A percentile compares a stretch with the other conserved stretches of the same genome.
phyloP scores from a whole-genome alignment of 805 yeast genomes.

The Metschnikowia kunwiensis region DNA sequence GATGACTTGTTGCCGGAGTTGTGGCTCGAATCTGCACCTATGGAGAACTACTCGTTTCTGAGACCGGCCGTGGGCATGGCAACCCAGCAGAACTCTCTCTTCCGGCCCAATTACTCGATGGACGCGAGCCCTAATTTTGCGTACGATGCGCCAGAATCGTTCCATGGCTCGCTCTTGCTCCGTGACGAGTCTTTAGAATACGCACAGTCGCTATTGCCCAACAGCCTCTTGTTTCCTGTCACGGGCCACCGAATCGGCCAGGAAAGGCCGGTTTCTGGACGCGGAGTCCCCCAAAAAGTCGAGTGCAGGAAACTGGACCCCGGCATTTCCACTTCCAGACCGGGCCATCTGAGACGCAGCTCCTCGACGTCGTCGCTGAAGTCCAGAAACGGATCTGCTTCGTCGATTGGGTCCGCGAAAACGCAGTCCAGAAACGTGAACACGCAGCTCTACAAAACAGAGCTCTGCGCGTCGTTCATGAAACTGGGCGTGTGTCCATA shows the following conservation, averaged over 20 bases:
- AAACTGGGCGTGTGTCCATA: constrained; percentile 74
- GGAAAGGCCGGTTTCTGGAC: no score
- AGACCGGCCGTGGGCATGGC: neutral
- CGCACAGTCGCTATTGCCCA: constrained; percentile 24
- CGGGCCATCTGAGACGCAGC: constrained; percentile 10
- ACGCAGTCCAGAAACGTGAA: constrained; percentile 30
- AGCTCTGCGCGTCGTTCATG: constrained; percentile 76
- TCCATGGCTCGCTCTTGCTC: constrained; percentile 19
- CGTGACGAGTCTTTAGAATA: constrained; percentile 23
- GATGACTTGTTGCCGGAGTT: constrained; percentile 34
- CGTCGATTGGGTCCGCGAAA: constrained; percentile 7
- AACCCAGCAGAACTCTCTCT: neutral
- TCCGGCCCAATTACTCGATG: neutral
- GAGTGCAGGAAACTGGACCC: no score
- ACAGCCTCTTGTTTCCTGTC: constrained; percentile 25
- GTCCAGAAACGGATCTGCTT: constrained; percentile 12
- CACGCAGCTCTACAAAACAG: constrained; percentile 83
- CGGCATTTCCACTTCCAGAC: no score
- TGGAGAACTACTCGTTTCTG: constrained; percentile 4
- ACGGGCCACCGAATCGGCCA: constrained; percentile 24
- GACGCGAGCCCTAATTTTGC: neutral
- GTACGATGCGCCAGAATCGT: neutral
- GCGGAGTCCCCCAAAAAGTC: no score
- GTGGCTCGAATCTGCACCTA: constrained; percentile 26
- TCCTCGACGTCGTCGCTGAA: constrained; percentile 3